These are phyloP conservation scores for Lasiosphaeris hirsuta DNA, from an alignment of 495 filamentous ascomycete species.

Conservation along the genomic window DNA sequence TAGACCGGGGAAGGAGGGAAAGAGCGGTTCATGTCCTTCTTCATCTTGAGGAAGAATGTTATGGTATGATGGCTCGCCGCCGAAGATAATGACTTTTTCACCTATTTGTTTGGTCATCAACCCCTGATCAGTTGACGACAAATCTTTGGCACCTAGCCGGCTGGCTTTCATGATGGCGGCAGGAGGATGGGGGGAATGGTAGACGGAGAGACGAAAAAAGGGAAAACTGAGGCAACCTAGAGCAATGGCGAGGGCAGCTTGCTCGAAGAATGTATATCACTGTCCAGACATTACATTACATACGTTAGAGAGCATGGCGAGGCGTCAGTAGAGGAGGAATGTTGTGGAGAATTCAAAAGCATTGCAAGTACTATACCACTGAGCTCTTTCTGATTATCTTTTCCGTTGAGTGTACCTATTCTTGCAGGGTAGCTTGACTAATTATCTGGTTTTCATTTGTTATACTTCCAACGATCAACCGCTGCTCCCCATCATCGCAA, in stretches of 20 bases:
- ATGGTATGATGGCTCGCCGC: constrained; percentile 16
- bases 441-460: too few relatives aligned
- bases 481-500: too few relatives aligned
- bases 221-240: constrained; percentile 3
- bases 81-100: constrained; percentile 23
- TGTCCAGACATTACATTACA: constrained; percentile 12
- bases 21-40: constrained; percentile 18
- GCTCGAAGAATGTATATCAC: constrained; percentile 25
- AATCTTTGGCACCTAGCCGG: neutral
- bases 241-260: neutral
- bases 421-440: too few relatives aligned
- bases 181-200: constrained; percentile 1
- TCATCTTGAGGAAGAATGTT: constrained; percentile 13
- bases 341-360: too few relatives aligned
- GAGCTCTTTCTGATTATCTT: too few relatives aligned
- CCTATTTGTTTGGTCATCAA: constrained; percentile 1
- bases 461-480: too few relatives aligned
- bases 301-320: constrained; percentile 3
- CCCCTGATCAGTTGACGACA: too few relatives aligned
- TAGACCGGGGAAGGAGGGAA: constrained; percentile 26
- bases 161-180: constrained; percentile 8
- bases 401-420: too few relatives aligned
- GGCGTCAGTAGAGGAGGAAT: too few relatives aligned
- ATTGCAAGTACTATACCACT: too few relatives aligned
- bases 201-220: neutral